Evolutionary conservation across 345 rosid genomes (phyloP).

Genomic region (Pelargonium nanum): DNA sequence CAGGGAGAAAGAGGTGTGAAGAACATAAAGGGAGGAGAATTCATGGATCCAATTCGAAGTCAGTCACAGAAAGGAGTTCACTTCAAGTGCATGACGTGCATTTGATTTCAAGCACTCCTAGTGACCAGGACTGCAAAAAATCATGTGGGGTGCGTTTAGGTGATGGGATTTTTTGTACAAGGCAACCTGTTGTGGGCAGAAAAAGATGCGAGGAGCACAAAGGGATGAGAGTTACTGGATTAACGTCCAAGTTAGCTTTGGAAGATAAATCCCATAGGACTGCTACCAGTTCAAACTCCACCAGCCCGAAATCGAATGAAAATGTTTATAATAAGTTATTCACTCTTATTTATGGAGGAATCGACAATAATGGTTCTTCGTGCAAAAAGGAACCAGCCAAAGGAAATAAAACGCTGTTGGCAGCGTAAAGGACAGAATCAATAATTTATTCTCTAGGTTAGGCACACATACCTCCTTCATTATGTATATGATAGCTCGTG

Average conservation of each 20-base stretch:
- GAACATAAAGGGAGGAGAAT: slow-evolving; percentile 57
- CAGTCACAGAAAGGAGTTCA: slow-evolving; percentile 4
- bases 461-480: no score
- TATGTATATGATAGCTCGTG: no score
- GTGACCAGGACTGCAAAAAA: not conserved
- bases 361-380: not conserved
- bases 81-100: not conserved
- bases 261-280: no score
- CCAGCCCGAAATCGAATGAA: not conserved
- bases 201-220: slow-evolving; percentile 55
- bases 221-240: slow-evolving; percentile 39
- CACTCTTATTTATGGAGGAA: not conserved
- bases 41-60: slow-evolving; percentile 10
- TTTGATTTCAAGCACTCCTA: slow-evolving; percentile 5
- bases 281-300: no score
- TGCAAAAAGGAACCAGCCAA: no score
- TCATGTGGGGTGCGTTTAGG: slow-evolving; percentile 45
- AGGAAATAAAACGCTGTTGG: not conserved
- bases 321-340: not conserved
- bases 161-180: slow-evolving; percentile 34
- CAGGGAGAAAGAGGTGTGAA: slow-evolving; percentile 59
- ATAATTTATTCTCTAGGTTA: no score
- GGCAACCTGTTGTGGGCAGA: slow-evolving; percentile 40
- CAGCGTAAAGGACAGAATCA: no score
- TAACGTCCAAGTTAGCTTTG: not conserved